Evolutionary conservation across 495 filamentous ascomycete genomes (phyloP), one percentile per base, ranked within the genome.

Genomic region (Achaetomiella virescens): DNA sequence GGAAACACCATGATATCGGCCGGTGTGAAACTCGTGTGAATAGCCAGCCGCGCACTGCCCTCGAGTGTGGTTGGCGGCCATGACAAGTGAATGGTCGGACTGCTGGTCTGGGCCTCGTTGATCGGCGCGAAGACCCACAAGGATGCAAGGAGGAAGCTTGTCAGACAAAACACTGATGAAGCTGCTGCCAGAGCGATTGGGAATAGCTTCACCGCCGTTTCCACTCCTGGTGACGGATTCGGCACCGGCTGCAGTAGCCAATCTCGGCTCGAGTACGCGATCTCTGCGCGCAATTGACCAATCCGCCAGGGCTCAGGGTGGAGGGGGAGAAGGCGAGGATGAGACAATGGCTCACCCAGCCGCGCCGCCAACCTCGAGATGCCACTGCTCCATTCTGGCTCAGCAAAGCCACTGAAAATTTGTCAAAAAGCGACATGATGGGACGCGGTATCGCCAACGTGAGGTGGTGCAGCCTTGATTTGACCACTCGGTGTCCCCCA

Each of bases 181-280:
- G 36, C 21, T 29, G 24, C 21, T n/a, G 25, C 10, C 12, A 3
- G 24, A 27, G 25, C 5, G 29, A 18, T 14, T 36, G 41, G 22
- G 52, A 46, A 25, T 27, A 45, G 15, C 31, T 22, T 54, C 43
- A 54, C 52, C 52, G 52, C 52, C 31, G 52, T 54, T 54, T 54
- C 43, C 17, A 31, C 15, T 1, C 17, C 38, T 11, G 11, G 38
- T 5, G 9, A 20, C 17, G 49, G 7, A 41, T 42, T 44, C 8
- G 40, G 40, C 1, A 2, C 22, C 14, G 27, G 40, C n/a, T 46
- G 52, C 52, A 47, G 41, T 10, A 29, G 42, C 42, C 42, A 46
- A 54, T 54, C 42, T 43, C 31, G 29, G 20, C 14, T 45, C 18
- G 11, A 20, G 12, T 14, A 1, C 11, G 51, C 21, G 18, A 21